These are phyloP conservation scores for Lentinula detonsa DNA, from an alignment of 768 basidiomycete species.

Conservation along the genomic window DNA sequence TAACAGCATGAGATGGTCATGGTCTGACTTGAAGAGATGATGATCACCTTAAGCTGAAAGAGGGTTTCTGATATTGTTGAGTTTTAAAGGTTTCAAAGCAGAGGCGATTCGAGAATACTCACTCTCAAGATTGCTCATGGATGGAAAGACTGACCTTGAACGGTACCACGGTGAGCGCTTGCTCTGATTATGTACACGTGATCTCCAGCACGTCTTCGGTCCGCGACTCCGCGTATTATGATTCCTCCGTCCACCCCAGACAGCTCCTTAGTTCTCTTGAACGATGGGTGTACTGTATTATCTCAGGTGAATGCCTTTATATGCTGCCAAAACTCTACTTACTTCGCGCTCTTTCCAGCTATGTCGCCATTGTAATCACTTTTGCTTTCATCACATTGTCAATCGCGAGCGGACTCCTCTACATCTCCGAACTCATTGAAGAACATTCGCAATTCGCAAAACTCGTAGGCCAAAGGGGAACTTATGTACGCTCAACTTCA, in stretches of 20 bases:
- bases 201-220: not conserved
- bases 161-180: too few relatives aligned
- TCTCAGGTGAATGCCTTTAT: constrained; percentile 43
- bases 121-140: constrained; percentile 89
- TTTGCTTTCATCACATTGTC: constrained; percentile 91
- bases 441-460: constrained; percentile 87
- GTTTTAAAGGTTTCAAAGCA: not conserved
- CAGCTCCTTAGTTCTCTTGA: not conserved
- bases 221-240: not conserved
- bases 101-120: constrained; percentile 25
- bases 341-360: constrained; percentile 34
- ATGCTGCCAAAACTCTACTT: not conserved
- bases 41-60: constrained; percentile 91
- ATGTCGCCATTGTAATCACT: constrained; percentile 67
- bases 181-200: not conserved
- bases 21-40: not conserved
- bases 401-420: constrained; percentile 88
- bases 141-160: constrained; percentile 5
- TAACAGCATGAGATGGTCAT: not conserved
- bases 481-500: constrained; percentile 61
- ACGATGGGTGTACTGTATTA: constrained; percentile 53
- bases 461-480: constrained; percentile 73
- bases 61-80: constrained; percentile 69
- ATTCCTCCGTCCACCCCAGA: not conserved
- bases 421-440: constrained; percentile 93